These are phyloP conservation scores for Aspergillus floridensis DNA, from an alignment of 2,329 filamentous ascomycete genomes.

Conservation along the genomic window DNA sequence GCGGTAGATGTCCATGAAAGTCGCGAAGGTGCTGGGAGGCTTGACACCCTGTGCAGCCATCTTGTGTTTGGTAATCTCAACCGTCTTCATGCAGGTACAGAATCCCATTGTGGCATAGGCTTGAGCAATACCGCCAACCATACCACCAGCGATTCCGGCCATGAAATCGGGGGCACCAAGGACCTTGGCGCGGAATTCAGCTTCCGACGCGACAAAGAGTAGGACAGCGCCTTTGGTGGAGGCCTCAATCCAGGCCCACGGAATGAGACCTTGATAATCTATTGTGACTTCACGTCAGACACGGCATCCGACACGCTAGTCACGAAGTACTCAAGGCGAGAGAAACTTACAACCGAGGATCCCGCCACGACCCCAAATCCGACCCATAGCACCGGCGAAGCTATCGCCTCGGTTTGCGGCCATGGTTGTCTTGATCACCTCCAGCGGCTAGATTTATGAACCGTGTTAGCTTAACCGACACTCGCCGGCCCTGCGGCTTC, in stretches of 20 bases:
- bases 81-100: constrained; percentile 99
- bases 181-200: constrained; percentile 86
- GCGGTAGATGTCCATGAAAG: constrained; percentile 96
- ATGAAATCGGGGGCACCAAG: constrained; percentile 83
- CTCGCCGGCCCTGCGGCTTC: background rate
- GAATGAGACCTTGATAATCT: constrained; percentile 99
- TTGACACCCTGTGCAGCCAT: constrained; percentile 77
- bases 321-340: constrained; percentile 11
- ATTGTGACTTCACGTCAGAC: constrained; percentile 14
- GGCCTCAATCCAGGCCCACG: constrained; percentile 99
- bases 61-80: constrained; percentile 99
- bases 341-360: constrained; percentile 77
- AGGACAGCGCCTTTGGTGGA: constrained; percentile 99
- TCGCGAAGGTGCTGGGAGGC: constrained; percentile 86
- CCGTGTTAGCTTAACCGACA: constrained; percentile 50
- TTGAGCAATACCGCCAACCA: constrained; percentile 92
- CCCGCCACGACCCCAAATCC: constrained; percentile 93
- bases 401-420: constrained; percentile 90
- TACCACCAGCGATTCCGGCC: constrained; percentile 84
- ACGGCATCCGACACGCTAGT: constrained; percentile 14
- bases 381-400: constrained; percentile 74
- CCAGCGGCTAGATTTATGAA: constrained; percentile 70
- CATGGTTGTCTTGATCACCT: constrained; percentile 99
- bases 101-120: constrained; percentile 99
- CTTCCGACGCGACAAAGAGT: constrained; percentile 97